Evolutionary conservation across 2,329 filamentous ascomycete genomes (phyloP), one percentile per base, ranked within the genome.

Genomic region (Colletotrichum destructivum): DNA sequence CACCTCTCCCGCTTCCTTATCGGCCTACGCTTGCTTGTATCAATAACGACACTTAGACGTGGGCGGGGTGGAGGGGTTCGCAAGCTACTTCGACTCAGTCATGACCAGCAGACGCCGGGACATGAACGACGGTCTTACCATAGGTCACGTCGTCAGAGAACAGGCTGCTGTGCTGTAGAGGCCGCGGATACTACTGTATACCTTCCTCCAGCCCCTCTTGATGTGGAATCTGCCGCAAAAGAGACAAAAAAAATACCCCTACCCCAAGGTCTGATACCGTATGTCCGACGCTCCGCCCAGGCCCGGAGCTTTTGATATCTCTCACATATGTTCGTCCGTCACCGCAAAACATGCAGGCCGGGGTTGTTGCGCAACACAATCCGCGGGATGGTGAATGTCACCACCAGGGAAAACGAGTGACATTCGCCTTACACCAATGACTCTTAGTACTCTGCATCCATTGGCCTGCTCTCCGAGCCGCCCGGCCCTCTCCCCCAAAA

Each of bases 311-410:
- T 38, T 49, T 38, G 49, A 68, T 56, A 59, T 69, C 66, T 51
- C 42, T 31, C 23, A 65, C 60, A 63, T 44, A 15, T 46, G 26
- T 26, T 26, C 52, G 66, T 69, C 61, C 66, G 60, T 69, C 61
- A 69, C 61, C 66, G 44, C 61, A 65, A 59, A 65, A 54, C 61
- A 59, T 40, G 52, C 51, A 26, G 18, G 11, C 13, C 49, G 21
- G 52, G 66, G 35, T 35, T 35, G 31, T 64, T 44, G 44, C 26
- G 4, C 51, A 65, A 44, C 35, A 26, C 26, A 26, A 26, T 4
- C 26, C 4, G 26, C 3, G 35, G 38, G 31, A 52, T 42, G 47
- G 60, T 38, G 26, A 26, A 52, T 35, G 18, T 54, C 23, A 38
- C 56, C 64, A 66, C 56, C 64, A 66, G 47, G 46, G 55, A 66